phyloP scores from a whole-genome alignment of 768 basidiomycete genomes.

The Russula emetica region DNA sequence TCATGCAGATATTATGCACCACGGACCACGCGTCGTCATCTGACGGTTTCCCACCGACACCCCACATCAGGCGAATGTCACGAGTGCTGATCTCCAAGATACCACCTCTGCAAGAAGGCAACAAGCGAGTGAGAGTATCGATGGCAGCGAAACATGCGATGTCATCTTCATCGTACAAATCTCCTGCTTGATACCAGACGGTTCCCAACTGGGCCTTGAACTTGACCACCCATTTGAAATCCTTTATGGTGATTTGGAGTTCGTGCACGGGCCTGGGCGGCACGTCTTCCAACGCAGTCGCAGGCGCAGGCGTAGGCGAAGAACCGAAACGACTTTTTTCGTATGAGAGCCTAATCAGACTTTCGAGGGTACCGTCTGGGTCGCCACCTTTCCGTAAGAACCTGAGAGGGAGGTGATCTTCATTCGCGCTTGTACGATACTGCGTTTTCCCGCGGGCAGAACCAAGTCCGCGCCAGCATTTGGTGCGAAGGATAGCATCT shows the following conservation, averaged over 20 bases:
- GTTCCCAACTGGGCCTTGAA: background rate
- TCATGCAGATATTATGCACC: background rate
- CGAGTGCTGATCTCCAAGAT: background rate
- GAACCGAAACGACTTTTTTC: too few relatives aligned
- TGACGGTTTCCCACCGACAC: background rate
- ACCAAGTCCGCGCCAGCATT: conserved; percentile 5
- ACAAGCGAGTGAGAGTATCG: conserved; percentile 10
- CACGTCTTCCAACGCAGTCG: too few relatives aligned
- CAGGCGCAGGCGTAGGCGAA: too few relatives aligned
- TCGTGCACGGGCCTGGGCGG: background rate
- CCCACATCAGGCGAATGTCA: conserved; percentile 10
- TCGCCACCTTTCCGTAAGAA: background rate
- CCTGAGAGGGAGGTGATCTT: background rate
- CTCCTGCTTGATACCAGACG: background rate
- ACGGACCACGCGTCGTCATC: background rate
- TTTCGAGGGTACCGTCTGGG: background rate
- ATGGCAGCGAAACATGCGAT: background rate
- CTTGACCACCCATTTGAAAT: background rate
- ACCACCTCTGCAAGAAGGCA: background rate
- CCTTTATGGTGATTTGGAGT: background rate
- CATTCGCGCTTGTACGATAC: background rate
- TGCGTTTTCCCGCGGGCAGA: too few relatives aligned
- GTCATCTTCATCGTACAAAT: background rate
- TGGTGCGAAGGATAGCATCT: background rate
- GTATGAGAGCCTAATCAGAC: background rate